Percentiles rank a stretch among this genome's conserved stretches.
Evolutionary conservation across 352 stramenopile genomes (phyloP).

Genomic region (Thraustotheca clavata): DNA sequence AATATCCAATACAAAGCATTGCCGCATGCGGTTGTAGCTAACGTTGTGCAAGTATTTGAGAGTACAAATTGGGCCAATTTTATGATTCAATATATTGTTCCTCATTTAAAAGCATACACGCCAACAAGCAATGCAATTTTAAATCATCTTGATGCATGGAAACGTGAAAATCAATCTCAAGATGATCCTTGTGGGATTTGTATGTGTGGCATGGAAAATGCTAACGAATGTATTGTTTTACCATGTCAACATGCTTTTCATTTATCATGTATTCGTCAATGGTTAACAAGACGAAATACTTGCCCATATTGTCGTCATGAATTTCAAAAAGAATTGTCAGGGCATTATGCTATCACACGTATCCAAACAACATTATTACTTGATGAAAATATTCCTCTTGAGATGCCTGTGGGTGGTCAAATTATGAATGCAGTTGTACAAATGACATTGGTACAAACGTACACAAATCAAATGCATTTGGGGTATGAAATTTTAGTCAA

Average conservation of each 20-base stretch:
- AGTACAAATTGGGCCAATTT: conserved; percentile 75
- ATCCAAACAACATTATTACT: conserved; percentile 14
- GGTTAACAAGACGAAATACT: conserved; percentile 17
- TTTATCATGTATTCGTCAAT: conserved; percentile 9
- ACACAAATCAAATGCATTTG: not conserved
- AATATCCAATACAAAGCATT: conserved; percentile 69
- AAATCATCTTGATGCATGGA: conserved; percentile 31
- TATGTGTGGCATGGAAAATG: conserved; percentile 16
- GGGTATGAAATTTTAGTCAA: conserved; percentile 13
- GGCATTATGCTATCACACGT: conserved; percentile 3
- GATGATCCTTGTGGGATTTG: conserved; percentile 23
- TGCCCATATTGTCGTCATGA: conserved; percentile 20
- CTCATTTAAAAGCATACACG: conserved; percentile 73
- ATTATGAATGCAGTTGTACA: conserved; percentile 20
- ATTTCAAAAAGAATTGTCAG: conserved; percentile 19
- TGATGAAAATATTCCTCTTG: not conserved
- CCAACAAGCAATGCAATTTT: conserved; percentile 60
- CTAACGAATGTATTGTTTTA: not conserved
- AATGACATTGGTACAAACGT: conserved; percentile 18
- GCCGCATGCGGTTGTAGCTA: conserved; percentile 44
- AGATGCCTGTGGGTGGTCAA: conserved; percentile 4
- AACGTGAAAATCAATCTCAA: not conserved
- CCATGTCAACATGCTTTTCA: conserved; percentile 12
- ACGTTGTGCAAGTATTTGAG: conserved; percentile 79
- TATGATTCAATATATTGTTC: conserved; percentile 83